phyloP scores from a whole-genome alignment of 169 alveolate species.

The Eimeria acervulina region DNA sequence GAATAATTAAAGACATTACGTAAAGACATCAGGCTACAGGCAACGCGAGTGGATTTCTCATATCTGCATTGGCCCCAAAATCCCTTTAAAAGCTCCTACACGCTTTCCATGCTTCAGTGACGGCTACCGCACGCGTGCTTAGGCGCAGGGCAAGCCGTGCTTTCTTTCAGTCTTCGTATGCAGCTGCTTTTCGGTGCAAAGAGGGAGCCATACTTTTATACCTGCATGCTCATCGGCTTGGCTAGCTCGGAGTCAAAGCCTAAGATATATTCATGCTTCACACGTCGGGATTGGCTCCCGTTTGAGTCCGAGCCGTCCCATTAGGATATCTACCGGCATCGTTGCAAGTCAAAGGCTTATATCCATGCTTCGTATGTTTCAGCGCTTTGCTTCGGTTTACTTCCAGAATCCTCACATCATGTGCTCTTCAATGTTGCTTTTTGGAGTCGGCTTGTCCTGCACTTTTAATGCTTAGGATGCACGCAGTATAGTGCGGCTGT shows the following conservation, averaged over 20 bases:
- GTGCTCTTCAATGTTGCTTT: background rate
- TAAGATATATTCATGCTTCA: background rate
- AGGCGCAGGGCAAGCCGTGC: background rate
- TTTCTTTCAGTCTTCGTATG: background rate
- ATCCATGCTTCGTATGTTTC: background rate
- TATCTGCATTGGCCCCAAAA: background rate
- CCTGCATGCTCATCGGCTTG: background rate
- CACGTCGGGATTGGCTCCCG: too few species aligned
- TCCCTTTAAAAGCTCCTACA: background rate
- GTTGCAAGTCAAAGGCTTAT: too few species aligned
- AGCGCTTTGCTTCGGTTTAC: background rate
- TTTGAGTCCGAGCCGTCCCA: too few species aligned
- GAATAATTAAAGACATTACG: too few species aligned
- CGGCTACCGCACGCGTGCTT: background rate
- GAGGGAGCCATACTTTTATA: background rate
- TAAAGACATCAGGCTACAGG: background rate
- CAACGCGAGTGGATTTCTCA: background rate
- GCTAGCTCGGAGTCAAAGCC: background rate
- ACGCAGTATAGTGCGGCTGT: background rate
- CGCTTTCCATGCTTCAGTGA: background rate
- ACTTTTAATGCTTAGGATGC: background rate
- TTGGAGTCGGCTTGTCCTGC: background rate
- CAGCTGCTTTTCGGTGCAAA: background rate
- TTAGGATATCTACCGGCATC: too few species aligned
- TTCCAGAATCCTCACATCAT: background rate